Evolutionary conservation across 78 protist species (phyloP).

Genomic region (Dictyostelium firmibasis): DNA sequence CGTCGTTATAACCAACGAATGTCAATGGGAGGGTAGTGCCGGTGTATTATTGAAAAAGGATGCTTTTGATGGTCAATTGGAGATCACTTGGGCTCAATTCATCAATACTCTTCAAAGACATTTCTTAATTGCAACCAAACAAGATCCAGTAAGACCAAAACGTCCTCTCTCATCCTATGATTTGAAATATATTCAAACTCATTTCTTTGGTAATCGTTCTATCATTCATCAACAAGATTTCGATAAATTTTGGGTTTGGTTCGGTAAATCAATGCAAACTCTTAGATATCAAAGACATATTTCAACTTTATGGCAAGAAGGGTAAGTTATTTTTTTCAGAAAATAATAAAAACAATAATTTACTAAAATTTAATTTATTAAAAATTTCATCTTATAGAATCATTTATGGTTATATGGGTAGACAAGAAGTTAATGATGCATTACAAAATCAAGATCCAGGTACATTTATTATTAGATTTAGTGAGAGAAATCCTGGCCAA

Average conservation of each 20-base stretch:
- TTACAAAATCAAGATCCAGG: slow-evolving; percentile 73
- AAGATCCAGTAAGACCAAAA: slow-evolving; percentile 76
- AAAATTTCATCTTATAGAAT: slow-evolving; percentile 4
- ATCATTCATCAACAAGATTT: slow-evolving; percentile 74
- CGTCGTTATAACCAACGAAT: slow-evolving; percentile 84
- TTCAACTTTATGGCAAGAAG: slow-evolving; percentile 83
- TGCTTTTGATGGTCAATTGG: slow-evolving; percentile 79
- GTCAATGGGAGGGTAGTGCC: slow-evolving; percentile 82
- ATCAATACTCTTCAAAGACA: slow-evolving; percentile 81
- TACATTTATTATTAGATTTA: slow-evolving; percentile 73
- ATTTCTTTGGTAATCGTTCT: slow-evolving; percentile 62
- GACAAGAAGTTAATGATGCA: slow-evolving; percentile 81
- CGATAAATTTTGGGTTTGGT: slow-evolving; percentile 84
- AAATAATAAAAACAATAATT: too few species aligned
- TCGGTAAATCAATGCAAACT: slow-evolving; percentile 77
- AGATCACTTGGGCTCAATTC: slow-evolving; percentile 78
- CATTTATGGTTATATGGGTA: slow-evolving; percentile 79
- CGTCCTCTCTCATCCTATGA: slow-evolving; percentile 69
- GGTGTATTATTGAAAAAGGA: slow-evolving; percentile 84
- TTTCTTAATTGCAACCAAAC: slow-evolving; percentile 79
- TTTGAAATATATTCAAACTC: slow-evolving; percentile 72
- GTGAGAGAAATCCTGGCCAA: slow-evolving; percentile 80
- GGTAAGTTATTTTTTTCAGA: slow-evolving; percentile 1
- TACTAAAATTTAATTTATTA: neutral
- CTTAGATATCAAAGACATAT: slow-evolving; percentile 74